These are phyloP conservation scores for Coniochaeta ligniaria DNA, from an alignment of 2,329 filamentous ascomycete species.

Conservation along the genomic window DNA sequence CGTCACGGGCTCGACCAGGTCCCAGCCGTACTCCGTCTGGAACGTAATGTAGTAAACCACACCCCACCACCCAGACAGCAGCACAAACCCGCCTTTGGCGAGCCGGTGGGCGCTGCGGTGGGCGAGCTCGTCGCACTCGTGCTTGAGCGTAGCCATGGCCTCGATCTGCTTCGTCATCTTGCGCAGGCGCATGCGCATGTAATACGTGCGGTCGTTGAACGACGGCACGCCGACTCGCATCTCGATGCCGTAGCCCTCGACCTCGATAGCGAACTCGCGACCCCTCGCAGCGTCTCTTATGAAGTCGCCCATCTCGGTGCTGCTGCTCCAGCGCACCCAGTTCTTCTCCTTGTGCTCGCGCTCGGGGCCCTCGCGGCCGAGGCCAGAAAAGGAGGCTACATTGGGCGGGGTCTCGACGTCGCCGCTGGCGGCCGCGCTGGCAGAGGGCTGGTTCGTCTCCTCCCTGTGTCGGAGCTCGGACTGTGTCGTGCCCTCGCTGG, in stretches of 20 bases:
- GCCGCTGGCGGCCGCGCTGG: slow-evolving; percentile 3
- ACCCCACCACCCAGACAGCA: slow-evolving; percentile 73
- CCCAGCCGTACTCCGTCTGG: slow-evolving; percentile 76
- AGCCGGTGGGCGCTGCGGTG: slow-evolving; percentile 71
- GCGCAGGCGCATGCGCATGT: slow-evolving; percentile 69
- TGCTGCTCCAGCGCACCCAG: slow-evolving; percentile 83
- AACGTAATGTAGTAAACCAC: slow-evolving; percentile 68
- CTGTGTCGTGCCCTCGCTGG: slow-evolving; percentile 25
- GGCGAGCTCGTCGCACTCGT: slow-evolving; percentile 72
- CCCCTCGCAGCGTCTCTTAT: slow-evolving; percentile 82
- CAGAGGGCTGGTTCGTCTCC: slow-evolving; percentile 8
- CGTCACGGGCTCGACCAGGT: slow-evolving; percentile 83
- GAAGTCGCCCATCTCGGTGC: slow-evolving; percentile 89
- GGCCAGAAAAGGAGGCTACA: slow-evolving; percentile 64
- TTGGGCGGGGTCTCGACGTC: slow-evolving; percentile 18
- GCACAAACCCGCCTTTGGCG: slow-evolving; percentile 70
- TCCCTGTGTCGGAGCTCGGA: slow-evolving; percentile 23
- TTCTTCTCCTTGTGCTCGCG: slow-evolving; percentile 38
- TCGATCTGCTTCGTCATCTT: slow-evolving; percentile 65
- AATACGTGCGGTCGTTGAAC: slow-evolving; percentile 87
- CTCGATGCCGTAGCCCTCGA: slow-evolving; percentile 59
- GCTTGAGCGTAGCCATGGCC: slow-evolving; percentile 65
- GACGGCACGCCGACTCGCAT: slow-evolving; percentile 77
- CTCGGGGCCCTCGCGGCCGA: slow-evolving; percentile 52
- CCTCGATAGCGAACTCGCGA: slow-evolving; percentile 75